phyloP scores from a whole-genome alignment of 1,284 basidiomycete species.

The Leccinum laetum region DNA sequence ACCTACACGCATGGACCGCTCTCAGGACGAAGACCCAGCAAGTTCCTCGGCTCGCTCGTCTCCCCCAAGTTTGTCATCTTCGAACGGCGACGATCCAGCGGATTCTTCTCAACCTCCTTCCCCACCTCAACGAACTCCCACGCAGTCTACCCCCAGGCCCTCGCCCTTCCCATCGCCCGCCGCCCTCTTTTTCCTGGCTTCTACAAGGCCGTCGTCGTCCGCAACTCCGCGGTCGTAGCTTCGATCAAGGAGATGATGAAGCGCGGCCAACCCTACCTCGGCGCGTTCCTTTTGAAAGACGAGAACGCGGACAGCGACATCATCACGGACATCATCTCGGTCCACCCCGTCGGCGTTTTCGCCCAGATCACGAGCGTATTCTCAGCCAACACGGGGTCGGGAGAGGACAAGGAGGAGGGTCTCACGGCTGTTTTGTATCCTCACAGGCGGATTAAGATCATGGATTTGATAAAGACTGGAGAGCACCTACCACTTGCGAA shows the following conservation, averaged over 20 bases:
- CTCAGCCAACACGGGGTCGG: conserved; percentile 54
- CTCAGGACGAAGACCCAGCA: conserved; percentile 30
- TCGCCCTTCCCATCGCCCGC: conserved; percentile 95
- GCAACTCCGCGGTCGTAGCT: conserved; percentile 88
- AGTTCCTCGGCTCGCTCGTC: conserved; percentile 29
- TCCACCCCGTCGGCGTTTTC: conserved; percentile 95
- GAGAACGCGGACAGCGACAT: conserved; percentile 93
- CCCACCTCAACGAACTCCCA: conserved; percentile 37
- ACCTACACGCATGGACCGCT: conserved; percentile 20
- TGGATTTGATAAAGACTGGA: conserved; percentile 79
- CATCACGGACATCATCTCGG: conserved; percentile 86
- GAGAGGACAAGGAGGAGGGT: conserved; percentile 36
- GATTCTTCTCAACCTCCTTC: conserved; percentile 25
- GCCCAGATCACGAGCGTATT: conserved; percentile 98
- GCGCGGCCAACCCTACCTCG: conserved; percentile 96
- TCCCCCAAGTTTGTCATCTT: conserved; percentile 24
- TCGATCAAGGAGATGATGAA: conserved; percentile 97
- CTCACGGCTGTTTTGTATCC: conserved; percentile 96
- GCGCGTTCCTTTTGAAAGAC: conserved; percentile 97
- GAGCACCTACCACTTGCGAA: conserved; percentile 49
- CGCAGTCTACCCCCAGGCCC: conserved; percentile 85
- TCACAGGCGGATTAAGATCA: conserved; percentile 90
- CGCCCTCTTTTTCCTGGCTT: conserved; percentile 97
- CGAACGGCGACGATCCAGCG: conserved; percentile 29
- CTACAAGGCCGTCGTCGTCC: conserved; percentile 95